Base-by-base conservation (phyloP, 805 yeast genomes). In the Grigorovia humatica region DNA sequence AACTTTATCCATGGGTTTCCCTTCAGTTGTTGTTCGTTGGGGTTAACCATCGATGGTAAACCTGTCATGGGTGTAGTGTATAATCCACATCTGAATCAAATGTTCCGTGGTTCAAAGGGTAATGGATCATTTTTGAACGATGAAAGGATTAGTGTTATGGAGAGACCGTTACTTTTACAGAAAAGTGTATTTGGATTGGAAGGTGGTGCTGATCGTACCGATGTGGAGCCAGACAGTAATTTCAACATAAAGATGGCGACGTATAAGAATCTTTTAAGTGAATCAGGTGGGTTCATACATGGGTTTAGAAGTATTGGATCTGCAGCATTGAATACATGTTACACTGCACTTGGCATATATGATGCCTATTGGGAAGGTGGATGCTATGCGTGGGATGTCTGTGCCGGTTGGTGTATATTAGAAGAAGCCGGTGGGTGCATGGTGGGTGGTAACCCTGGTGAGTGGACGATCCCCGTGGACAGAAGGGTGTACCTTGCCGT, bases 311-410 rank as follows among this genome's bases (percentile, higher is more conserved):
- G 79, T 19, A 65, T 78, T 51, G 86, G 86, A 2, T 78, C 83
- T 18, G 85, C 85, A 0, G 86, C 86, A 6, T 73, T 81, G 75
- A 80, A 80, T 59, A 64, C 79, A 42, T 74, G 82, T 46, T 74
- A 76, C 46, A 79, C 78, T 5, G 84, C 85, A 1, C 70, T 77
- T 3, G 86, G 86, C 6, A 71, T 70, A 52, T 54, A 80, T 29
- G 86, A 81, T 59, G 74, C 79, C 4, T 81, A 81, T 64, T 81
- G 85, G 84, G 84, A 80, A 64, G 84, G 83, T 48, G 84, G 84
- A n/a, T 79, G 83, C 60, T 79, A 75, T 61, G 77, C 80, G 23
- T 81, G 85, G 85, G 86, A 81, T 60, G 83, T 81, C 1, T 79
- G 83, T 62, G 86, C 85, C 15, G 83, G 84, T 43, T 81, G 83